Base-by-base conservation (phyloP, 2,329 filamentous ascomycete species). In the Pyrenochaeta sp. region DNA sequence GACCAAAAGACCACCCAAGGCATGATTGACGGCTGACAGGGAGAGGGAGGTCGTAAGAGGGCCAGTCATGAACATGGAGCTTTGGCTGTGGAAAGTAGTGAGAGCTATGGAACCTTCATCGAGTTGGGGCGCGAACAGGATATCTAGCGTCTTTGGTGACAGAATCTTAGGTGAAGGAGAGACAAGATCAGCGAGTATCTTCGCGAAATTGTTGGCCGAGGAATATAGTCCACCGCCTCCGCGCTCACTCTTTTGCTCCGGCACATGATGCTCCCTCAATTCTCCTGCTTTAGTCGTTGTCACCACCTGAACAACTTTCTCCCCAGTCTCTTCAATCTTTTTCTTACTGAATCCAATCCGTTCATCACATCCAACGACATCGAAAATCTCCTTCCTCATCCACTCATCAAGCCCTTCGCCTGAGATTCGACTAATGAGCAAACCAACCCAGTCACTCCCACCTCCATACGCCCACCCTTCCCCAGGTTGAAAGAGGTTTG, bases 391-490 rank as follows among this genome's bases (percentile, higher is more conserved):
- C 2, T 74, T 73, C 7, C 82, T 61, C 2, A 56, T 30, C 10
- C 21, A 42, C 7, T 46, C 44, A 5, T 47, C 49, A 11, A 56
- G 29, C 1, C 58, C 58, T 42, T 67, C 50, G 5, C 74, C 73
- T 0, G 74, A 78, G 4, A 78, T 36, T 4, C 58, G 61, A 59
- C 80, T 75, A 5, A 83, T 66, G 2, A 77, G 69, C 17, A 75
- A 56, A 4, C 77, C 79, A 2, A 77, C 79, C 80, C 81, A 83
- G 68, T 83, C 82, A 36, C 77, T 47, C 1, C 72, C 71, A 9
- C 70, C 64, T 14, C 82, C 81, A 56, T 84, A 85, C 23, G 64
- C 68, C 81, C 81, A 85, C 4, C 77, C 77, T 2, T 77, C 70
- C 2, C 81, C 82, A 0, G 82, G 82, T 42, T 75, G 75, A 42